Percentiles rank a stretch among this genome's conserved stretches.
phyloP scores from a whole-genome alignment of 2,329 filamentous ascomycete species.

The Aspergillus brunneoviolaceus region DNA sequence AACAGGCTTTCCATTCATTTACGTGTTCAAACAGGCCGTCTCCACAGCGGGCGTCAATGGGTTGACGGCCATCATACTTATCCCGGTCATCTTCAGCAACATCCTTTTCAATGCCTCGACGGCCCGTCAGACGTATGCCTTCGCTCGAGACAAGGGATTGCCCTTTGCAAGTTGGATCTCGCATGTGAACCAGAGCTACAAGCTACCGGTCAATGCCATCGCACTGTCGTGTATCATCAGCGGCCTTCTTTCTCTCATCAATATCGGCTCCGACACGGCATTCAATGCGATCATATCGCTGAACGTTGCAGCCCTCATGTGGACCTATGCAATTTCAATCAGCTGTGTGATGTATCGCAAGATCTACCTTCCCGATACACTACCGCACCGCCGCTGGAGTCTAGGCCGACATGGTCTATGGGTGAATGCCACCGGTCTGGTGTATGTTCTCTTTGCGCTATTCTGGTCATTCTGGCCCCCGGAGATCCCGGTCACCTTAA shows the following conservation, averaged over 20 bases:
- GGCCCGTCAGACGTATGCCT: constrained; percentile 44
- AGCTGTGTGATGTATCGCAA: constrained; percentile 47
- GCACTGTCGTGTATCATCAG: constrained; percentile 31
- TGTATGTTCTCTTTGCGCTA: constrained; percentile 47
- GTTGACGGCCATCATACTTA: constrained; percentile 43
- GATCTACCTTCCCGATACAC: constrained; percentile 36
- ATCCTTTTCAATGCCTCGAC: constrained; percentile 43
- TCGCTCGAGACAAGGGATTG: constrained; percentile 46
- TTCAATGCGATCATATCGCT: constrained; percentile 55
- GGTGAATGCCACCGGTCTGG: constrained; percentile 46
- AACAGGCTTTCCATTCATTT: constrained; percentile 49
- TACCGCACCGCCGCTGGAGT: constrained; percentile 44
- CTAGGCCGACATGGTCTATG: constrained; percentile 46
- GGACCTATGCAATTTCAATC: constrained; percentile 53
- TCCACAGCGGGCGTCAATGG: constrained; percentile 27
- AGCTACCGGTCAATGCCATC: constrained; percentile 46
- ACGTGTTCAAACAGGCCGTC: constrained; percentile 43
- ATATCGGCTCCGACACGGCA: constrained; percentile 52
- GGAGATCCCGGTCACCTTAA: constrained; percentile 35
- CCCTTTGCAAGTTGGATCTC: constrained; percentile 44
- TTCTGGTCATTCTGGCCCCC: constrained; percentile 52
- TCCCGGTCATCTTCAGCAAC: constrained; percentile 41
- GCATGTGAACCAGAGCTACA: constrained; percentile 33
- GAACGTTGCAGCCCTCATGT: constrained; percentile 48
- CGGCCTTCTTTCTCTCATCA: constrained; percentile 49